These are phyloP conservation scores for Cercospora beticola DNA, from an alignment of 2,329 filamentous ascomycete species.

Conservation along the genomic window DNA sequence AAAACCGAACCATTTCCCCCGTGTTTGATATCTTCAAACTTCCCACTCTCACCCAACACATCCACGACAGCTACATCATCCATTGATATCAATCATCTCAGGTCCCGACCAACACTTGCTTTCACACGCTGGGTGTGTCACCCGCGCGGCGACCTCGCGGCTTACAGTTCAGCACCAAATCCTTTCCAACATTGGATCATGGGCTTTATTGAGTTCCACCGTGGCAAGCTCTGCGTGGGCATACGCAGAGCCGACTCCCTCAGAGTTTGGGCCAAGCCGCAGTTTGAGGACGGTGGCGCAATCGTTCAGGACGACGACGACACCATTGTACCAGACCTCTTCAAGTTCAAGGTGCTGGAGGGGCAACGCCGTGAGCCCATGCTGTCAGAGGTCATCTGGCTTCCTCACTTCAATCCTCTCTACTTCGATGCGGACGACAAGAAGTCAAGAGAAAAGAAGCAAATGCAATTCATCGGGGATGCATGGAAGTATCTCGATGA, in stretches of 20 bases:
- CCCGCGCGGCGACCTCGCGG: no score
- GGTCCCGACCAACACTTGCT: no score
- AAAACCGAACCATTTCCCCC: neutral
- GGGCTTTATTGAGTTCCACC: neutral
- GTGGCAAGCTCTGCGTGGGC: neutral
- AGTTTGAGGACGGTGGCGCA: neutral
- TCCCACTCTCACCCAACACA: neutral
- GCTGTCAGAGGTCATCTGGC: slow-evolving; percentile 18
- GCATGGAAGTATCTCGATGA: slow-evolving; percentile 17
- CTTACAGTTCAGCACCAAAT: no score
- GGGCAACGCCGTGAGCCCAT: slow-evolving; percentile 16
- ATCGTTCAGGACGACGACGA: slow-evolving; percentile 2
- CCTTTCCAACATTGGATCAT: no score
- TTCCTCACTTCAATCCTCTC: slow-evolving; percentile 12
- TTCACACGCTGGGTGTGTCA: no score
- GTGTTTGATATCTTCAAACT: neutral
- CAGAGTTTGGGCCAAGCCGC: neutral
- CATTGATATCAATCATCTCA: neutral
- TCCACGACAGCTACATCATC: neutral
- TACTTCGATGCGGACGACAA: neutral
- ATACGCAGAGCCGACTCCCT: neutral
- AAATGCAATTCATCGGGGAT: slow-evolving; percentile 19
- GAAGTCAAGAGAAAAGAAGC: slow-evolving; percentile 4
- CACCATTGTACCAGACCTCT: neutral
- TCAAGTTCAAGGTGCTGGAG: neutral